Base-by-base conservation (phyloP, 1,284 basidiomycete species). In the Lentinula novae-zelandiae region DNA sequence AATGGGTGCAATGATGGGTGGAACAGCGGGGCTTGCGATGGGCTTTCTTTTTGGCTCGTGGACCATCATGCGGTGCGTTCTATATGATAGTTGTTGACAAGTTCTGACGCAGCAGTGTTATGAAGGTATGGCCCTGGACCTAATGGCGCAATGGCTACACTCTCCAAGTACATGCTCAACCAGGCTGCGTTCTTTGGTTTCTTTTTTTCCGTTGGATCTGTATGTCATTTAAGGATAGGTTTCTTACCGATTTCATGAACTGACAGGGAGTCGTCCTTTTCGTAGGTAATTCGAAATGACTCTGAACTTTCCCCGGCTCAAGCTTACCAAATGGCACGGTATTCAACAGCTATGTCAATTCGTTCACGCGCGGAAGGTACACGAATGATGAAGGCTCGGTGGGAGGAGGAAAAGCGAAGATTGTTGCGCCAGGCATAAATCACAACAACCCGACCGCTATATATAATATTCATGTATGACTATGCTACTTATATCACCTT, bases 31-130 rank as follows among this genome's bases (percentile, higher is more conserved):
- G 34, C 81, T 96, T 54, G 96, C 94, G 40, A 96, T 96, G 70
- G 95, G 95, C n/a, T 96, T 97, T 77, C 88, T 97, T 65, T 97
- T 97, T 70, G 95, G 94, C 53, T 87, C 89, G 42, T 96, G 90
- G 78, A 94, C 87, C 66, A 93, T 97, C 71, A 76, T 97, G 48
- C 82, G 93, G 94, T 93, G 67, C 65, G 84, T 72, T 10, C 49
- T 12, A 20, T 10, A 46, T 20, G 6, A 33, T 36, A 33, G 51
- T 61, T 60, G 36, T 34, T 33, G 48, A 33, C 38, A 17, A 10
- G 12, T 53, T 1, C 15, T 33, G 22, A 54, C 58, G 46, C n/a
- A 20, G 27, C 42, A 42, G 60, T 54, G 58, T 48, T 49, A 57
- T 61, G 48, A 68, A 96, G 94, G 70, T 83, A 85, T 67, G 95